These are phyloP conservation scores for Nidula niveotomentosa DNA, from an alignment of 1,284 basidiomycete genomes.

Conservation along the genomic window DNA sequence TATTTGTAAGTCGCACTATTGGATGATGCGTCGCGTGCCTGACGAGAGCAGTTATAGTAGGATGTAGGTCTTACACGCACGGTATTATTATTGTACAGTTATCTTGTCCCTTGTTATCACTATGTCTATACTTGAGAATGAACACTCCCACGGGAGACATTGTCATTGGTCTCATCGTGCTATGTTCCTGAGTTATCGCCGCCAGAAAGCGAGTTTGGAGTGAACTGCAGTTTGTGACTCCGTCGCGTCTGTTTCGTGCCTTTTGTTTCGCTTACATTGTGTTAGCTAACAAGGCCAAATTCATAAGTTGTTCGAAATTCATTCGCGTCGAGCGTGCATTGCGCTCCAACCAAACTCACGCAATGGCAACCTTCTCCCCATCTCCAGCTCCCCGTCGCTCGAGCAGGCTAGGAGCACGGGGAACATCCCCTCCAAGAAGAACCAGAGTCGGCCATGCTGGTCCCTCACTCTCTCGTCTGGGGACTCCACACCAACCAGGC, in stretches of 20 bases:
- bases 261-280: neutral
- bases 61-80: neutral
- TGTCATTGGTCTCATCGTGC: neutral
- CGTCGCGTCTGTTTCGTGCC: neutral
- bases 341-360: neutral
- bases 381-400: constrained; percentile 51
- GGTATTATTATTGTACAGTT: constrained; percentile 1
- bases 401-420: constrained; percentile 36
- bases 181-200: no score
- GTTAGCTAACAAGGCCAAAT: neutral
- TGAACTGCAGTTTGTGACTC: neutral
- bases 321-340: neutral
- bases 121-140: neutral
- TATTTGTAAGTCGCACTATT: neutral
- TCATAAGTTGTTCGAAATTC: neutral
- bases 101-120: neutral
- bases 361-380: constrained; percentile 49
- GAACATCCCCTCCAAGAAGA: constrained; percentile 36
- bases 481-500: constrained; percentile 27
- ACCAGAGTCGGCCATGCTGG: constrained; percentile 24
- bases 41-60: neutral
- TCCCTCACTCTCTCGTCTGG: constrained; percentile 25
- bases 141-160: no score
- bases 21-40: neutral
- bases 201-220: neutral